Evolutionary conservation across 1,284 basidiomycete species (phyloP).

Genomic region (Ustilago trichophora): DNA sequence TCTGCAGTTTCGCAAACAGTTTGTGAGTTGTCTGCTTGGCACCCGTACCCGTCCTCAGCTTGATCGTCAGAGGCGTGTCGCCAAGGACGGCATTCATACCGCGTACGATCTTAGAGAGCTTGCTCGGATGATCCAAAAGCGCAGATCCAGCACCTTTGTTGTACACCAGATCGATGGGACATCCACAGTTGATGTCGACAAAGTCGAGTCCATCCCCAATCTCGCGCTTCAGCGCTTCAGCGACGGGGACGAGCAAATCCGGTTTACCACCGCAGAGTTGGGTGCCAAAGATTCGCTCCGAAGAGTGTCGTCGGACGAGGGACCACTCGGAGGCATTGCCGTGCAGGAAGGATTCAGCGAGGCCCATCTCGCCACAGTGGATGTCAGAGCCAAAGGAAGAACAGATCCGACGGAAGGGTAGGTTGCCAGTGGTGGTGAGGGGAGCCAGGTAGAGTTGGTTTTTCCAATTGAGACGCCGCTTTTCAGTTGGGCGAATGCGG

Average conservation of each 20-base stretch:
- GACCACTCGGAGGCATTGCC: constrained; percentile 62
- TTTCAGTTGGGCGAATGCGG: constrained; percentile 79
- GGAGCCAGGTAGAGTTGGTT: constrained; percentile 89
- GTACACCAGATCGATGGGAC: constrained; percentile 96
- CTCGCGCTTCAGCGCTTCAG: constrained; percentile 82
- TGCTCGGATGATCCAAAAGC: constrained; percentile 84
- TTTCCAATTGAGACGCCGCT: constrained; percentile 85
- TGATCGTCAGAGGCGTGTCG: constrained; percentile 93
- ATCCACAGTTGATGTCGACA: constrained; percentile 94
- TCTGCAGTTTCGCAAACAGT: constrained; percentile 82
- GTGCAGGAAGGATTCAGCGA: constrained; percentile 55
- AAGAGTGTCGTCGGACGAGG: constrained; percentile 73
- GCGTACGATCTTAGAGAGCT: constrained; percentile 83
- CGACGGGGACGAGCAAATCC: constrained; percentile 78
- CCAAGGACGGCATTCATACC: constrained; percentile 93
- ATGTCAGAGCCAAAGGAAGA: constrained; percentile 89
- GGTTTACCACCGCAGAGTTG: constrained; percentile 73
- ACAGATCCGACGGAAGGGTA: constrained; percentile 92
- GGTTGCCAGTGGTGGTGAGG: constrained; percentile 92
- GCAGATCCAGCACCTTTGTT: constrained; percentile 87
- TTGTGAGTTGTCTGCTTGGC: constrained; percentile 76
- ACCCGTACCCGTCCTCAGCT: constrained; percentile 81
- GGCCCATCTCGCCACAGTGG: constrained; percentile 87
- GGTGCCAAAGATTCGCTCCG: constrained; percentile 88
- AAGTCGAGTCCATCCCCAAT: constrained; percentile 77